phyloP scores from a whole-genome alignment of 2,329 filamentous ascomycete species.

The Parastagonospora nodorum region DNA sequence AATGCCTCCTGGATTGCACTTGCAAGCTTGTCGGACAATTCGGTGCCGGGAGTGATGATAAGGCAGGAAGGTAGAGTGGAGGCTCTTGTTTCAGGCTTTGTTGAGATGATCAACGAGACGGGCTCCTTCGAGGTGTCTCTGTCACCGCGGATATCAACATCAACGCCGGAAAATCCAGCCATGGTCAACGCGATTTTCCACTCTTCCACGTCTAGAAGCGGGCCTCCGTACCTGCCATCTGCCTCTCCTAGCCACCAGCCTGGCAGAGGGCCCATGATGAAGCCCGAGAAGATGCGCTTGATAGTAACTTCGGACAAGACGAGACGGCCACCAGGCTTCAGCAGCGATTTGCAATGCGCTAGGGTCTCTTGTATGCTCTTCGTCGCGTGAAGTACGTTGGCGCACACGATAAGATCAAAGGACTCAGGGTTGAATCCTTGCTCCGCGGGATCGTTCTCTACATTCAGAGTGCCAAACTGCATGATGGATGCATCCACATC shows the following conservation, averaged over 20 bases:
- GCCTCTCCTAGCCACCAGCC: constrained; percentile 1
- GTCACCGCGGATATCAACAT: background rate
- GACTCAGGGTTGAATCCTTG: constrained; percentile 8
- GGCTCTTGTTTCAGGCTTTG: too few species aligned
- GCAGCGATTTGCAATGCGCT: background rate
- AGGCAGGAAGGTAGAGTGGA: too few species aligned
- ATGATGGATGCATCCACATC: background rate
- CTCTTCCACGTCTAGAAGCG: background rate
- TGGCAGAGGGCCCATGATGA: background rate
- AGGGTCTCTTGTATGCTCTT: background rate
- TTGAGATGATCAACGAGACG: too few species aligned
- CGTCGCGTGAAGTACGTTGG: constrained; percentile 6
- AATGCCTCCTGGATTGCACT: too few species aligned
- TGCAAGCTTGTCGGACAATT: too few species aligned
- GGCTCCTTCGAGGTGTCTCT: background rate
- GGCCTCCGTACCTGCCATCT: background rate
- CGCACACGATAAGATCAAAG: constrained; percentile 15
- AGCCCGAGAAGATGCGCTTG: background rate
- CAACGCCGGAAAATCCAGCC: background rate
- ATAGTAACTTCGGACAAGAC: background rate
- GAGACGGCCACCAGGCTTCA: background rate
- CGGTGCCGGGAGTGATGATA: too few species aligned
- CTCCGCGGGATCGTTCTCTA: constrained; percentile 1
- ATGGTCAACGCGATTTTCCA: background rate
- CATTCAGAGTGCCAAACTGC: constrained; percentile 6